These are phyloP conservation scores for Pseudogymnoascus sp. DNA, from an alignment of 2,329 filamentous ascomycete species.

Conservation along the genomic window DNA sequence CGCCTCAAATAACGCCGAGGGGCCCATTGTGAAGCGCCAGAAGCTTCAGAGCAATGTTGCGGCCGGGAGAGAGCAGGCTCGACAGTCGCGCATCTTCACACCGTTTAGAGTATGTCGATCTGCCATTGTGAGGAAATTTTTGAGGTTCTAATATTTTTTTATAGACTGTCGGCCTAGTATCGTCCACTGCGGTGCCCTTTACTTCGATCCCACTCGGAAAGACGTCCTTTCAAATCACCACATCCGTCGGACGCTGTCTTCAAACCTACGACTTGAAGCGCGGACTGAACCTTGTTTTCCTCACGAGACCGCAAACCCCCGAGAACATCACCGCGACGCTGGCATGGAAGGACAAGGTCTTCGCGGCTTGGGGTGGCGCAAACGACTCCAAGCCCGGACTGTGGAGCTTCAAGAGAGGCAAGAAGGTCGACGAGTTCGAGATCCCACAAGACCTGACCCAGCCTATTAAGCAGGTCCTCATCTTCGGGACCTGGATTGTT, in stretches of 20 bases:
- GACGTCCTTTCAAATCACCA: conserved; percentile 94
- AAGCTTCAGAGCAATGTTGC: conserved; percentile 44
- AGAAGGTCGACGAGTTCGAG: conserved; percentile 68
- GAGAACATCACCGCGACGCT: conserved; percentile 75
- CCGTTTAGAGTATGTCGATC: conserved; percentile 68
- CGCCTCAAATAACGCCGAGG: conserved; percentile 40
- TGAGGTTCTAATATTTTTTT: conserved; percentile 16
- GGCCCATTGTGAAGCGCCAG: conserved; percentile 67
- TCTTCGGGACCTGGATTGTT: conserved; percentile 88
- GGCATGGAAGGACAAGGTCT: conserved; percentile 78
- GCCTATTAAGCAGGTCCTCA: conserved; percentile 66
- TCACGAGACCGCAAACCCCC: conserved; percentile 85
- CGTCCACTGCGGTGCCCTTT: conserved; percentile 83
- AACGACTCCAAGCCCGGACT: conserved; percentile 51
- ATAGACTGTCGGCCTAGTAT: conserved; percentile 87
- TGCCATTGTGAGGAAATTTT: not conserved
- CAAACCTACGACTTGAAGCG: conserved; percentile 93
- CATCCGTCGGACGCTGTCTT: conserved; percentile 78
- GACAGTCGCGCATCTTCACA: conserved; percentile 76
- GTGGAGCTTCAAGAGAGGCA: conserved; percentile 89
- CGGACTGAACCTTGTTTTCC: conserved; percentile 85
- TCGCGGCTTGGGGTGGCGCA: conserved; percentile 78
- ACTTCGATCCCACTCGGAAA: conserved; percentile 83
- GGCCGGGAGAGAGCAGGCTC: conserved; percentile 31
- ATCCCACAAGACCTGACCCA: conserved; percentile 57